phyloP scores from a whole-genome alignment of 352 stramenopile species.

The Phytopythium sindhum region DNA sequence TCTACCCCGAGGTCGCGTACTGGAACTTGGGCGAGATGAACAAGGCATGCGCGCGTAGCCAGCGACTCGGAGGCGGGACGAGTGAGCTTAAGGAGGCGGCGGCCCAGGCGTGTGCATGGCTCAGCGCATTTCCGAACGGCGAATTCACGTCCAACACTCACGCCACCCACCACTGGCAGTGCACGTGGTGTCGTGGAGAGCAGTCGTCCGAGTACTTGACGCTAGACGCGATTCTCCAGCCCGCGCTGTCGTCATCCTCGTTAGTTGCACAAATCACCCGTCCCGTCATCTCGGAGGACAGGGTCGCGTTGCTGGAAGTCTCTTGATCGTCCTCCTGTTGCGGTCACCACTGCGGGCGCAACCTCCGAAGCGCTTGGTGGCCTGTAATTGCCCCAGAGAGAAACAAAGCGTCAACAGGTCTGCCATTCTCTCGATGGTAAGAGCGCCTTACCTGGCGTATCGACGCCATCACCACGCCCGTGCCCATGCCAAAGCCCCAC shows the following conservation, averaged over 20 bases:
- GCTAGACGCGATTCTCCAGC: conserved; percentile 24
- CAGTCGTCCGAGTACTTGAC: conserved; percentile 20
- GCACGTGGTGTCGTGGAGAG: conserved; percentile 48
- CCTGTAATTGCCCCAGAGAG: too few species aligned
- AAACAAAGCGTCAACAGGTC: too few species aligned
- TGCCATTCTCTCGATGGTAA: too few species aligned
- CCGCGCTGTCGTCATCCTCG: neutral
- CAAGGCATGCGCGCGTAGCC: conserved; percentile 16
- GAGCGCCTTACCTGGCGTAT: too few species aligned
- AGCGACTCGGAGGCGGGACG: neutral
- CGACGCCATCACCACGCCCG: too few species aligned
- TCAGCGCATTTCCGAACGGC: conserved; percentile 33
- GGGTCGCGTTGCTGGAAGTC: neutral
- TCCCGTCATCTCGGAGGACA: neutral
- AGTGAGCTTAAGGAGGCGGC: conserved; percentile 12
- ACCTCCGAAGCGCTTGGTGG: too few species aligned
- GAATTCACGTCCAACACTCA: conserved; percentile 44
- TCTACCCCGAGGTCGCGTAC: conserved; percentile 53
- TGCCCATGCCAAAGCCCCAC: too few species aligned
- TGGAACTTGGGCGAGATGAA: conserved; percentile 46
- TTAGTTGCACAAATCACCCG: neutral
- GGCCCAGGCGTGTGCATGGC: conserved; percentile 34
- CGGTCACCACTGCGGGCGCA: too few species aligned
- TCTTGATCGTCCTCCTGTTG: neutral
- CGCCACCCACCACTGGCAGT: conserved; percentile 56